Percentiles rank a stretch among this genome's conserved stretches.
Conservation (phyloP, 805 yeast species). For the Metschnikowia noctiluminum region DNA sequence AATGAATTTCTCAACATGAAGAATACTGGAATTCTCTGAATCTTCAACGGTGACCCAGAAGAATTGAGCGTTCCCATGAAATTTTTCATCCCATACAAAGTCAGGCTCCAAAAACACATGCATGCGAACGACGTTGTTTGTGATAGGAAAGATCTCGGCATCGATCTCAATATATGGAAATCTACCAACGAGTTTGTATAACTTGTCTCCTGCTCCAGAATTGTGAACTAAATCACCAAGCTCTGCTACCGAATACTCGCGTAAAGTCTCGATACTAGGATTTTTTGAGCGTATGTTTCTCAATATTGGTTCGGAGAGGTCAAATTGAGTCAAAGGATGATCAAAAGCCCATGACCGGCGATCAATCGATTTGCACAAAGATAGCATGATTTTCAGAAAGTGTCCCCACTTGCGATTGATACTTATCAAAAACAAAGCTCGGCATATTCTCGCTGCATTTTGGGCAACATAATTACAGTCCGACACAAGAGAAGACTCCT, state of each 20-base stretch:
- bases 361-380: conserved; percentile 84
- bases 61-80: conserved; percentile 80
- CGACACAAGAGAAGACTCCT: conserved; percentile 78
- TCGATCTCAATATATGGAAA: conserved; percentile 76
- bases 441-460: conserved; percentile 86
- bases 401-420: conserved; percentile 89
- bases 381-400: conserved; percentile 67
- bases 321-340: conserved; percentile 89
- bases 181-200: conserved; percentile 58
- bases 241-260: conserved; percentile 72
- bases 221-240: conserved; percentile 91
- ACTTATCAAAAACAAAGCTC: conserved; percentile 86
- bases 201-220: conserved; percentile 59
- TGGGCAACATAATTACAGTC: conserved; percentile 95
- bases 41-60: conserved; percentile 95
- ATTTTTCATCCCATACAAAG: conserved; percentile 78
- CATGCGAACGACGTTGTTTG: conserved; percentile 79
- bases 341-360: conserved; percentile 82
- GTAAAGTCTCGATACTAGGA: conserved; percentile 65
- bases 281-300: conserved; percentile 60
- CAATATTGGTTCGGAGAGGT: conserved; percentile 63
- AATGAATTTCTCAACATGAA: conserved; percentile 81
- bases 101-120: conserved; percentile 69
- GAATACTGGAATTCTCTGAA: conserved; percentile 63
- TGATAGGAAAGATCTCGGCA: conserved; percentile 85